Evolutionary conservation across 164 flowering plant genomes (phyloP).

Genomic region (Annona cherimola): DNA sequence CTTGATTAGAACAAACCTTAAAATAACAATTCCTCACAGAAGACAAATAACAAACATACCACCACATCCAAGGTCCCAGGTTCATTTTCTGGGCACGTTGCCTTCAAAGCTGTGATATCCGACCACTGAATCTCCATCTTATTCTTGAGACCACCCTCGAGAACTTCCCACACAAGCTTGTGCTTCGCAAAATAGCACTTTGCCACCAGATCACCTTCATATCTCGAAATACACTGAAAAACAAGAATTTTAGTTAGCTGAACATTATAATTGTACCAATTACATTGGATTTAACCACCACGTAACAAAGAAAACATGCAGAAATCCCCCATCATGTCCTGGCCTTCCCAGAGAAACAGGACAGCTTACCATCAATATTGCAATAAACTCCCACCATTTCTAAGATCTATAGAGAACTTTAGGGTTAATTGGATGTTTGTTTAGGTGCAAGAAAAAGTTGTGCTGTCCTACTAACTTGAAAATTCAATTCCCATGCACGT

Average conservation of each 20-base stretch:
- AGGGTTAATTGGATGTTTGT: too few species aligned
- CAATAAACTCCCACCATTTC: too few species aligned
- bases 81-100: slow-evolving; percentile 54
- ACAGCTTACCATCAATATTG: too few species aligned
- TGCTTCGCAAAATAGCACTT: slow-evolving; percentile 89
- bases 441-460: too few species aligned
- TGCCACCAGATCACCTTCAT: slow-evolving; percentile 88
- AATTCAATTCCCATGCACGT: background rate
- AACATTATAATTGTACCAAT: too few species aligned
- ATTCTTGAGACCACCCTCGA: slow-evolving; percentile 80
- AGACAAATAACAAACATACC: slow-evolving; percentile 32
- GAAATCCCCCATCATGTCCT: too few species aligned
- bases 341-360: too few species aligned
- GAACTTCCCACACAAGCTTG: slow-evolving; percentile 92
- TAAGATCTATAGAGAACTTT: too few species aligned
- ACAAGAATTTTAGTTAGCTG: background rate
- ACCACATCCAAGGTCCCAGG: slow-evolving; percentile 66
- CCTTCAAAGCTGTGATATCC: slow-evolving; percentile 75
- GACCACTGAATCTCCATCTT: slow-evolving; percentile 92
- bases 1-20: background rate
- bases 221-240: slow-evolving; percentile 61
- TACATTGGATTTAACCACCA: background rate
- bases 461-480: too few species aligned
- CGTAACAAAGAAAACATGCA: background rate
- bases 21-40: background rate